Conservation (phyloP, 768 basidiomycete genomes). For the Mycena crocata region DNA sequence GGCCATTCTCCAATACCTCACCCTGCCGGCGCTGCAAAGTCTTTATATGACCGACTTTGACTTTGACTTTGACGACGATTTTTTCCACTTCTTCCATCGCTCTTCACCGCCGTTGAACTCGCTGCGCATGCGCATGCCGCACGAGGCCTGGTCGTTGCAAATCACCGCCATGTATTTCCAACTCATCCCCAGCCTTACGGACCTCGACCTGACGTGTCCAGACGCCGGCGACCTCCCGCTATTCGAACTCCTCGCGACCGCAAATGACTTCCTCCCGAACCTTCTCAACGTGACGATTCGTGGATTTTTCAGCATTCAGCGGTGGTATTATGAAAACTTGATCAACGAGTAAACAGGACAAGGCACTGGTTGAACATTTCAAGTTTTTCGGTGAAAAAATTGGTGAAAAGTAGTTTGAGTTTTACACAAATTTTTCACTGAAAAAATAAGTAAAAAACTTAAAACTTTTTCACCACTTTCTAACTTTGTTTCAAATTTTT, state of each 20-base stretch:
- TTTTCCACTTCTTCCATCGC: too few species aligned
- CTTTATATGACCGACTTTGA: not conserved
- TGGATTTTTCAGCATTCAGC: not conserved
- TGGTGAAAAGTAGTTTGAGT: too few species aligned
- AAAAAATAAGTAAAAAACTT: too few species aligned
- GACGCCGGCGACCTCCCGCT: too few species aligned
- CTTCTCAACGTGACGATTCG: not conserved
- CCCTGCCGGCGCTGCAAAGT: not conserved
- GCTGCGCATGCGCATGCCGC: not conserved
- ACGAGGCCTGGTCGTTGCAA: not conserved
- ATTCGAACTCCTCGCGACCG: not conserved
- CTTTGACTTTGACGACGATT: too few species aligned
- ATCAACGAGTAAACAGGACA: too few species aligned
- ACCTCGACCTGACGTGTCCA: not conserved
- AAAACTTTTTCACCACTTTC: too few species aligned
- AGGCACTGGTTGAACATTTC: too few species aligned
- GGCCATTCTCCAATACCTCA: not conserved
- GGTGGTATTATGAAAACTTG: not conserved
- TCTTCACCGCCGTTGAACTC: too few species aligned
- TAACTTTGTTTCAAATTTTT: too few species aligned
- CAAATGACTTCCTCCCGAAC: not conserved
- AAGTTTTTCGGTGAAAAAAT: too few species aligned
- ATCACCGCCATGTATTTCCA: not conserved
- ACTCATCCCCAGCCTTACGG: not conserved
- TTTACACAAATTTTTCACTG: too few species aligned